Evolutionary conservation across 2,329 filamentous ascomycete genomes (phyloP).

Genomic region (Bipolaris cookei): DNA sequence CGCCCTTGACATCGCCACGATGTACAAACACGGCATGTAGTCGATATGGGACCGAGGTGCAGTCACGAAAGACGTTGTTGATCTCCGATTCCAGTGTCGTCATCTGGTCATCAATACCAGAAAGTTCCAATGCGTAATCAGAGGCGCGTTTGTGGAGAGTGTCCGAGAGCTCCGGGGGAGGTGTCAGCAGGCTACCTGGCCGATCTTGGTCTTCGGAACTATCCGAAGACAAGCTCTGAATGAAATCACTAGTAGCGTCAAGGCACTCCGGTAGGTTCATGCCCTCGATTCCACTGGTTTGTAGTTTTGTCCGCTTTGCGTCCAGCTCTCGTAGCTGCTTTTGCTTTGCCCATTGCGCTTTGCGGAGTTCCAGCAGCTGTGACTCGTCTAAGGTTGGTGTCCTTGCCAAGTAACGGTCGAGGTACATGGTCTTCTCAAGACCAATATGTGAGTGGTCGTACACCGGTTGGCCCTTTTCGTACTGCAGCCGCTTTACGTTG

Average conservation of each 20-base stretch:
- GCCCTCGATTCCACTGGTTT: slow-evolving; percentile 41
- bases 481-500: slow-evolving; percentile 82
- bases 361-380: slow-evolving; percentile 67
- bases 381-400: slow-evolving; percentile 36
- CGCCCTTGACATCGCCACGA: slow-evolving; percentile 67
- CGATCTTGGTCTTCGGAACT: slow-evolving; percentile 7
- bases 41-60: slow-evolving; percentile 73
- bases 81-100: slow-evolving; percentile 57
- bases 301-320: slow-evolving; percentile 52
- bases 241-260: slow-evolving; percentile 38
- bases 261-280: slow-evolving; percentile 39
- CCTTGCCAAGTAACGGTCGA: slow-evolving; percentile 76
- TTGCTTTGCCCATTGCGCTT: slow-evolving; percentile 77
- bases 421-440: slow-evolving; percentile 80
- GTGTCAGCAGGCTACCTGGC: slow-evolving; percentile 21
- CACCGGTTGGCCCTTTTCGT: slow-evolving; percentile 60
- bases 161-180: slow-evolving; percentile 29
- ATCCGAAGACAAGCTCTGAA: slow-evolving; percentile 27
- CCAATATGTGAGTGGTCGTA: slow-evolving; percentile 66
- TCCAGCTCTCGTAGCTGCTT: slow-evolving; percentile 65
- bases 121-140: slow-evolving; percentile 34
- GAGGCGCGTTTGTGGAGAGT: slow-evolving; percentile 30
- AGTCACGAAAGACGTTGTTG: slow-evolving; percentile 66
- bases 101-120: slow-evolving; percentile 49
- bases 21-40: slow-evolving; percentile 95